phyloP scores from a whole-genome alignment of 768 basidiomycete species.

The Termitomyces titanicus region DNA sequence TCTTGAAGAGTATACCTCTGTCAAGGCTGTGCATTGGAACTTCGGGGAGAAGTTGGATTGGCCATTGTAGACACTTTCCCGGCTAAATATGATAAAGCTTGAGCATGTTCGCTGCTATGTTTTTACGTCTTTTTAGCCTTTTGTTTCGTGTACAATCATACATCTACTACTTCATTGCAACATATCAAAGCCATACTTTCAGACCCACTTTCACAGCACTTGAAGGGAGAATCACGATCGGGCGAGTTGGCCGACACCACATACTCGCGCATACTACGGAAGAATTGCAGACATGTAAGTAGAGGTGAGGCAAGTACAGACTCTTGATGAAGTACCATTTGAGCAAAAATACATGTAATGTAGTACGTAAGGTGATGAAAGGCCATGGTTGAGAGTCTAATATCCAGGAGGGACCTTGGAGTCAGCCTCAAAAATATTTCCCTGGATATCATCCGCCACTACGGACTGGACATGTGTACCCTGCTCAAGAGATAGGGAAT shows the following conservation, averaged over 20 bases:
- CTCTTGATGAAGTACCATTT: neutral
- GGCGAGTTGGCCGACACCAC: too few species aligned
- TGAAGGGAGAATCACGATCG: too few species aligned
- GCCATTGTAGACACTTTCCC: conserved; percentile 60
- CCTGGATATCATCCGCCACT: neutral
- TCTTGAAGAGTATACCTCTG: conserved; percentile 78
- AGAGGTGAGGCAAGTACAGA: neutral
- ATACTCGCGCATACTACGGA: neutral
- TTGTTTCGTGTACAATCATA: too few species aligned
- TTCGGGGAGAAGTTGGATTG: conserved; percentile 78
- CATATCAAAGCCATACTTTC: too few species aligned
- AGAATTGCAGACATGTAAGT: neutral
- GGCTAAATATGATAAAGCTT: too few species aligned
- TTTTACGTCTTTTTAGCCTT: neutral
- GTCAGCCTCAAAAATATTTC: neutral
- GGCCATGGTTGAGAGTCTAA: neutral
- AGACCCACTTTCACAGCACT: neutral
- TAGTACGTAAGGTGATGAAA: neutral
- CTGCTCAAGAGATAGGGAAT: neutral
- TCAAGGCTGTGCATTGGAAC: conserved; percentile 86
- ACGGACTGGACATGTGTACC: neutral
- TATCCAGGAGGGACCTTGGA: too few species aligned
- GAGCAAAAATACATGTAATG: neutral
- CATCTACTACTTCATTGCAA: too few species aligned
- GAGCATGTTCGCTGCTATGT: too few species aligned